Conservation (phyloP, 2,329 filamentous ascomycete species). For the Talaromyces pinophilus region DNA sequence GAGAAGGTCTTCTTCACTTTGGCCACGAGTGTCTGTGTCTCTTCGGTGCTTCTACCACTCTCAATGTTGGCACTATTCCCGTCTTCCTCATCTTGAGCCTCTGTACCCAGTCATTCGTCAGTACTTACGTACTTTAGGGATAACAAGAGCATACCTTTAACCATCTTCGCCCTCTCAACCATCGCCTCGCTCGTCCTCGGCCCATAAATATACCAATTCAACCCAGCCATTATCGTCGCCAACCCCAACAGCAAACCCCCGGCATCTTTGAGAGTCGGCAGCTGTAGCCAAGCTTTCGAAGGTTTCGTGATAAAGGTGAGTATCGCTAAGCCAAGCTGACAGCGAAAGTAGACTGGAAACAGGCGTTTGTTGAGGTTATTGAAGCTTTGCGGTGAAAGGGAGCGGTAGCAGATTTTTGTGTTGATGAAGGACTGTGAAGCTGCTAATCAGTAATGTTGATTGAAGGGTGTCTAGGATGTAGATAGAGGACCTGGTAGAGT, state of each 20-base stretch:
- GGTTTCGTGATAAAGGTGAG: slow-evolving; percentile 36
- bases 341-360: slow-evolving; percentile 45
- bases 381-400: slow-evolving; percentile 41
- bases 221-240: slow-evolving; percentile 32
- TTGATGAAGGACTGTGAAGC: slow-evolving; percentile 41
- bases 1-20: slow-evolving; percentile 38
- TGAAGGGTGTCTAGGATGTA: no score
- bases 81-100: slow-evolving; percentile 5
- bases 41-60: not conserved
- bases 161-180: slow-evolving; percentile 37
- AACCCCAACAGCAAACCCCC: slow-evolving; percentile 34
- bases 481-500: slow-evolving; percentile 35
- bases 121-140: not conserved
- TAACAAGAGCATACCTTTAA: slow-evolving; percentile 24
- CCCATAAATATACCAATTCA: slow-evolving; percentile 43
- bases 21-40: slow-evolving; percentile 10
- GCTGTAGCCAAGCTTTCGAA: slow-evolving; percentile 36
- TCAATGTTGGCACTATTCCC: not conserved
- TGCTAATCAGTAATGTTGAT: no score
- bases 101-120: not conserved
- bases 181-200: slow-evolving; percentile 36
- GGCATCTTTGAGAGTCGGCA: slow-evolving; percentile 29
- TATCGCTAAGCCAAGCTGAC: slow-evolving; percentile 39
- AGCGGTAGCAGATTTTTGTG: slow-evolving; percentile 42
- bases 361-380: slow-evolving; percentile 43